phyloP scores from a whole-genome alignment of 2,329 filamentous ascomycete species.

The Colletotrichum tamarilloi region DNA sequence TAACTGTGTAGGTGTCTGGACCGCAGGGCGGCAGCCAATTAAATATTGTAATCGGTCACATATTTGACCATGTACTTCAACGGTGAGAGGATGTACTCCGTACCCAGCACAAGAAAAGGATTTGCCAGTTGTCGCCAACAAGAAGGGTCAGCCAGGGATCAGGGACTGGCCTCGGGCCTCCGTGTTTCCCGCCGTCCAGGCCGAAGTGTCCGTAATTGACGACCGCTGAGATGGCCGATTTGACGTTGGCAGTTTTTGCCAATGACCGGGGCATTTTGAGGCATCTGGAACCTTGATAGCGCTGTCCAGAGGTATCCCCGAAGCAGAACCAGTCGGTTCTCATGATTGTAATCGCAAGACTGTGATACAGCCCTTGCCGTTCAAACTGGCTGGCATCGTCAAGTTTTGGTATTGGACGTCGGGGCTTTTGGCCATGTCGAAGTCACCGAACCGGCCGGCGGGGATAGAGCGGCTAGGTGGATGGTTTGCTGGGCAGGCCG shows the following conservation, averaged over 20 bases:
- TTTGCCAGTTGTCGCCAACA: not conserved
- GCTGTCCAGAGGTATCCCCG: not conserved
- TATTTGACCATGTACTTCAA: not conserved
- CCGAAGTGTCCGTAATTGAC: conserved; percentile 18
- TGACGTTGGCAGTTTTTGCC: not conserved
- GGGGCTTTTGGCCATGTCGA: not conserved
- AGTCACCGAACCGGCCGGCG: conserved; percentile 3
- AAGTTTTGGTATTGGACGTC: not conserved
- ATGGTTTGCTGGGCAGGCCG: conserved; percentile 7
- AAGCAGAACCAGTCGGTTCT: not conserved
- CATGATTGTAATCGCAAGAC: not conserved
- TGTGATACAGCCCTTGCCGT: not conserved
- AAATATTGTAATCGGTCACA: not conserved
- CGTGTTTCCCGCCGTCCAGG: conserved; percentile 20
- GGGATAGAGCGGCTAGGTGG: conserved; percentile 12
- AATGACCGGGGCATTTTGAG: not conserved
- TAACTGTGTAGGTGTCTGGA: not conserved
- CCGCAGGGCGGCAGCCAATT: conserved; percentile 15
- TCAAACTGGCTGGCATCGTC: not conserved
- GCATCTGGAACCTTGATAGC: not conserved
- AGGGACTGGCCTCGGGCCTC: conserved; percentile 20
- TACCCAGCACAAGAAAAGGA: not conserved
- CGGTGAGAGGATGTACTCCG: not conserved
- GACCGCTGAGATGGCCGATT: conserved; percentile 12
- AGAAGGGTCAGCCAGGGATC: conserved; percentile 21